Base-by-base conservation (phyloP, 106 monocot genomes). In the Narthecium ossifragum region DNA sequence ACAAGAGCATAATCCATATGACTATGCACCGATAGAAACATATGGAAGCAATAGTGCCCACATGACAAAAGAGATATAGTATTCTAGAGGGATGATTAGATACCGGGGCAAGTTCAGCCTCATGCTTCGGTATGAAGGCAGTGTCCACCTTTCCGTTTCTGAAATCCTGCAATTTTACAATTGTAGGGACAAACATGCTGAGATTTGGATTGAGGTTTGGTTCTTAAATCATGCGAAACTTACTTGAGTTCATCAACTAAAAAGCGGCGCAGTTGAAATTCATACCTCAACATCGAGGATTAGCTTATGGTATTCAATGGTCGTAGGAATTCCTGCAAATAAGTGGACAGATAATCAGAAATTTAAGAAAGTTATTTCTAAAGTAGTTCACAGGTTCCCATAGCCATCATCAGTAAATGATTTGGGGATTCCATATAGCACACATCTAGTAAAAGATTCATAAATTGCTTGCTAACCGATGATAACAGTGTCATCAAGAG, bases 301-400 rank as follows among this genome's bases (percentile, higher is more conserved):
- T 57, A 91, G 74, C 68, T 91, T 91, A 68, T 91, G 90, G 76
- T 91, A 91, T 18, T 91, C 90, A 61, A 91, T 91, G 55, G 90
- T 91, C 47, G 90, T 91, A 36, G 90, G 90, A 15, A 91, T 66
- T 59, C 90, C 90, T 91, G 85, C 23, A 20, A 60, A n/a, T n/a
- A n/a, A n/a, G n/a, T n/a, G n/a, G n/a, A n/a, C n/a, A n/a, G n/a
- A n/a, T n/a, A n/a, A n/a, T n/a, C n/a, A n/a, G n/a, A n/a, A n/a
- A n/a, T n/a, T n/a, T n/a, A n/a, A n/a, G n/a, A n/a, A n/a, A n/a
- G n/a, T n/a, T n/a, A n/a, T n/a, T n/a, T n/a, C n/a, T n/a, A n/a
- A n/a, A n/a, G n/a, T n/a, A n/a, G n/a, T n/a, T n/a, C n/a, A n/a
- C n/a, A n/a, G n/a, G n/a, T n/a, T n/a, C n/a, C n/a, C n/a, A n/a